Percentiles rank a stretch among this genome's conserved stretches.
These are phyloP conservation scores for Ascochyta fabae DNA, from an alignment of 2,329 filamentous ascomycete genomes.

Conservation along the genomic window DNA sequence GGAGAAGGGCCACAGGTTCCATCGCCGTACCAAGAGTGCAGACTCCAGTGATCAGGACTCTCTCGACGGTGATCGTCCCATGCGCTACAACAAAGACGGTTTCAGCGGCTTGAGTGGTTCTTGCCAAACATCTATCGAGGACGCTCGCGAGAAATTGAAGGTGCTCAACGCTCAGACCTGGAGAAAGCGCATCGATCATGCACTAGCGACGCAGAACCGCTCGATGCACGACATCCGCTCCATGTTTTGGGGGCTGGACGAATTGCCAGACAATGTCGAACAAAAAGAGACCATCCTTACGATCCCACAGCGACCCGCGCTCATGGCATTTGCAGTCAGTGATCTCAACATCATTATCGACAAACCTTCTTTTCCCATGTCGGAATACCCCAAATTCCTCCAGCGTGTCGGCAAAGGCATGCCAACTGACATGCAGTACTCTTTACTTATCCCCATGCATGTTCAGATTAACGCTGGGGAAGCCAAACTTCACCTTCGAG, in stretches of 20 bases:
- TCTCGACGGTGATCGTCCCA: conserved; percentile 45
- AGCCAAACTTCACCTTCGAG: conserved; percentile 81
- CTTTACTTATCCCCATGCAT: conserved; percentile 87
- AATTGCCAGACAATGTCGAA: conserved; percentile 79
- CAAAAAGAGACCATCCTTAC: conserved; percentile 86
- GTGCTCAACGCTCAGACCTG: conserved; percentile 86
- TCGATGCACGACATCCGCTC: conserved; percentile 80
- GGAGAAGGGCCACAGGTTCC: conserved; percentile 41
- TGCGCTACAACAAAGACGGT: conserved; percentile 80
- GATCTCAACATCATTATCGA: conserved; percentile 87
- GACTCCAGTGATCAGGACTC: conserved; percentile 36
- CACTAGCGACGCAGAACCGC: conserved; percentile 70
- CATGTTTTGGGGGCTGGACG: conserved; percentile 81
- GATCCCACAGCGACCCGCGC: conserved; percentile 81
- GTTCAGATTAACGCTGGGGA: conserved; percentile 91
- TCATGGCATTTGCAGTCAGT: conserved; percentile 80
- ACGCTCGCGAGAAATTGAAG: conserved; percentile 78
- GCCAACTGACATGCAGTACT: conserved; percentile 88
- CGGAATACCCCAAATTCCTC: conserved; percentile 82
- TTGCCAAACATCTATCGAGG: conserved; percentile 74
- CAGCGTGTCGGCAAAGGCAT: conserved; percentile 95
- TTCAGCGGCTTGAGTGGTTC: conserved; percentile 73
- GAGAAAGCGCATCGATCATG: conserved; percentile 86
- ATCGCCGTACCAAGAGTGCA: conserved; percentile 51
- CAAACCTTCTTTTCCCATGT: conserved; percentile 88